phyloP scores from a whole-genome alignment of 352 stramenopile genomes.

The Poterioochromonas sp. region DNA sequence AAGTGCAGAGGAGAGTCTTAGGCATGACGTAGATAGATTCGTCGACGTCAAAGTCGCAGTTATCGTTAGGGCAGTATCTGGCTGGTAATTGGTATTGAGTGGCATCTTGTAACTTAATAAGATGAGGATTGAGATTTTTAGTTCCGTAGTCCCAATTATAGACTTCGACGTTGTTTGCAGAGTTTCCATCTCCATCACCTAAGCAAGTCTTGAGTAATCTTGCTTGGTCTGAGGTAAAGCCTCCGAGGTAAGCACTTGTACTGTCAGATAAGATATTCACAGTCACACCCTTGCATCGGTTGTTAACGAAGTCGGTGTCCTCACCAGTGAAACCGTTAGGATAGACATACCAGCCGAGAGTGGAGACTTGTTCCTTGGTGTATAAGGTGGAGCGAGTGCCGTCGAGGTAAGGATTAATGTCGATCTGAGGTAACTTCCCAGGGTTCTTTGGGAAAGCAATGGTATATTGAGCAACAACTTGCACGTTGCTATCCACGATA shows the following conservation, averaged over 20 bases:
- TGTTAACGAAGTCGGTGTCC: constrained; percentile 51
- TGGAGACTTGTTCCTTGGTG: constrained; percentile 38
- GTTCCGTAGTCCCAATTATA: constrained; percentile 21
- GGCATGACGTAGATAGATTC: too few species aligned
- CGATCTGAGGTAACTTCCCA: constrained; percentile 48
- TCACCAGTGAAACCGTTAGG: constrained; percentile 48
- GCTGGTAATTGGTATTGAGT: neutral
- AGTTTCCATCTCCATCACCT: constrained; percentile 15
- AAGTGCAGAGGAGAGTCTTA: neutral
- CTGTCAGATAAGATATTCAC: constrained; percentile 41
- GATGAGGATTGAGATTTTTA: constrained; percentile 22
- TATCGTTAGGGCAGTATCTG: neutral
- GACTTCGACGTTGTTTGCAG: neutral
- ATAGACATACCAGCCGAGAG: constrained; percentile 40
- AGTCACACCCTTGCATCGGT: constrained; percentile 50
- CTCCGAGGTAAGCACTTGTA: neutral
- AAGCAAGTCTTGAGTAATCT: neutral
- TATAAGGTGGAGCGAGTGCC: constrained; percentile 48
- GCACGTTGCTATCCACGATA: neutral
- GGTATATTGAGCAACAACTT: constrained; percentile 43
- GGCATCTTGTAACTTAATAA: constrained; percentile 18
- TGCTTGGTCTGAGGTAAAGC: neutral
- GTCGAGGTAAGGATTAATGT: constrained; percentile 53
- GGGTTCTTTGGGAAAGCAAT: constrained; percentile 53
- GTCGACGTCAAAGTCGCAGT: neutral